These are phyloP conservation scores for Panaeolus cyanescens DNA, from an alignment of 768 basidiomycete genomes.

Conservation along the genomic window DNA sequence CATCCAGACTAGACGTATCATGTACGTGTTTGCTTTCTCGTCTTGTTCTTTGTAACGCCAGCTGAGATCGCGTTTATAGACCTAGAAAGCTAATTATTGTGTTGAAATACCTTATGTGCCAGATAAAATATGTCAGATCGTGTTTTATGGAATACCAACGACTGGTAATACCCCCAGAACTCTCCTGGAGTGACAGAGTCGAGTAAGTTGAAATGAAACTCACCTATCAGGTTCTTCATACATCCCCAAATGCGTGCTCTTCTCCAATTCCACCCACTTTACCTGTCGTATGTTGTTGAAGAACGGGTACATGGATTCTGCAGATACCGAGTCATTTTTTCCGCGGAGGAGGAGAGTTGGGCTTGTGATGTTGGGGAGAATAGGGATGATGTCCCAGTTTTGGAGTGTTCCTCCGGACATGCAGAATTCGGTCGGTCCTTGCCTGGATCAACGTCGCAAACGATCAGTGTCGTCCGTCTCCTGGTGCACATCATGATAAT, in stretches of 20 bases:
- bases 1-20: neutral
- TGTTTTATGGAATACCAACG: neutral
- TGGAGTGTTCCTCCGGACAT: constrained; percentile 21
- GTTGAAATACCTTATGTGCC: neutral
- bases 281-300: constrained; percentile 39
- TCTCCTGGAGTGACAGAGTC: too few species aligned
- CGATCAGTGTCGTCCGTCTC: neutral
- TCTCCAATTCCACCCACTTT: constrained; percentile 45
- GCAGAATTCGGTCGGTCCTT: neutral
- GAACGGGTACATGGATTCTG: constrained; percentile 37
- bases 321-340: constrained; percentile 39
- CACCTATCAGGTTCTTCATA: neutral
- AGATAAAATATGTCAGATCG: neutral
- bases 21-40: neutral
- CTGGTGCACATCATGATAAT: constrained; percentile 30
- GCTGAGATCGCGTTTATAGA: neutral
- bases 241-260: neutral
- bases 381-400: constrained; percentile 47
- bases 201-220: neutral
- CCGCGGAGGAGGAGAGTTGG: constrained; percentile 46
- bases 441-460: neutral
- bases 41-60: neutral
- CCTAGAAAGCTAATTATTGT: neutral
- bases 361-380: constrained; percentile 38
- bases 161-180: neutral